Evolutionary conservation across 2,329 filamentous ascomycete species (phyloP).

Genomic region (Westerdykella aurantiaca): DNA sequence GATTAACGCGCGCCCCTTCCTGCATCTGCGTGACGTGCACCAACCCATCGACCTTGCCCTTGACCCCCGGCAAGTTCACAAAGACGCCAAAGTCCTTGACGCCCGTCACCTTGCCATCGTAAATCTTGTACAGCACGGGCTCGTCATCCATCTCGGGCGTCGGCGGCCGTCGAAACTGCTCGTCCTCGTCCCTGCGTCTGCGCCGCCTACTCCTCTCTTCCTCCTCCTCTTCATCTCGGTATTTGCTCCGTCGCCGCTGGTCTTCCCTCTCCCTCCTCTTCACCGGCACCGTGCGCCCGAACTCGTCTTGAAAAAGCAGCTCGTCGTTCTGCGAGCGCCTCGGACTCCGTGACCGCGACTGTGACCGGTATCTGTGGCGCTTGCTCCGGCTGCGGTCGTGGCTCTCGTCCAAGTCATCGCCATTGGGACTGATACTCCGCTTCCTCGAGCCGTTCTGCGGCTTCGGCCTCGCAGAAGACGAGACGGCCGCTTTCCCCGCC

Average conservation of each 20-base stretch:
- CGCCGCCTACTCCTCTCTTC: conserved; percentile 39
- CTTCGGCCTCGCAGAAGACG: conserved; percentile 3
- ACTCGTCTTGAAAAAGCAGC: conserved; percentile 55
- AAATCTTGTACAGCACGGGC: conserved; percentile 79
- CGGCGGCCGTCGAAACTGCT: conserved; percentile 60
- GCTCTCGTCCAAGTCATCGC: conserved; percentile 33
- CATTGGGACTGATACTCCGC: conserved; percentile 55
- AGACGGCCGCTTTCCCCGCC: conserved; percentile 47
- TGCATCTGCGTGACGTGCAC: conserved; percentile 90
- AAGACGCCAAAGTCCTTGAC: conserved; percentile 96
- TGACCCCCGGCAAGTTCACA: conserved; percentile 82
- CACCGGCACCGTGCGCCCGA: conserved; percentile 44
- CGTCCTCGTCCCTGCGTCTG: conserved; percentile 41
- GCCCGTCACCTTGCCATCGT: conserved; percentile 82
- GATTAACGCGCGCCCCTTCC: conserved; percentile 78
- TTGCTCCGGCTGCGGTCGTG: conserved; percentile 39
- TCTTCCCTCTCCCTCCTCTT: conserved; percentile 31
- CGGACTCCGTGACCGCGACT: conserved; percentile 46
- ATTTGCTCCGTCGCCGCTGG: conserved; percentile 38
- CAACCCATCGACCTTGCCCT: conserved; percentile 83
- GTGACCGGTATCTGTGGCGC: conserved; percentile 41
- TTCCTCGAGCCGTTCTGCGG: conserved; percentile 50
- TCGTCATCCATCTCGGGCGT: conserved; percentile 72
- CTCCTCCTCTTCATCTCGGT: conserved; percentile 44
- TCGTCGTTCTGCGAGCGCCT: conserved; percentile 42